phyloP scores from a whole-genome alignment of 306 rosid genomes.

The Bauhinia variegata region DNA sequence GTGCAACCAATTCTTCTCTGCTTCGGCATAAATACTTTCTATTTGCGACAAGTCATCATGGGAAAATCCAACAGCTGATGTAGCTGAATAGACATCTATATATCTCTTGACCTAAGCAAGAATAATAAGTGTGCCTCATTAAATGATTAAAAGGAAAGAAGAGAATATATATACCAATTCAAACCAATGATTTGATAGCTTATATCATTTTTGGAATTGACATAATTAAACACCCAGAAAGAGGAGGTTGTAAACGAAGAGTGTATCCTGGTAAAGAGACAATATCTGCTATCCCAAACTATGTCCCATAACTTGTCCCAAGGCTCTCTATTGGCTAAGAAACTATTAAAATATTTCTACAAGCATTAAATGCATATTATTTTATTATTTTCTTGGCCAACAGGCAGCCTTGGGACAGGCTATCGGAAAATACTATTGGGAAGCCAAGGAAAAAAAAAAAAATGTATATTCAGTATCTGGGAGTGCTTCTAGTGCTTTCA shows the following conservation, averaged over 20 bases:
- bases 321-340: no score
- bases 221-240: conserved; percentile 28
- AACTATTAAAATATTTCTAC: no score
- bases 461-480: neutral
- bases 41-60: conserved; percentile 71
- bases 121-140: conserved; percentile 32
- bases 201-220: conserved; percentile 17
- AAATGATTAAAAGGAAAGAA: conserved; percentile 22
- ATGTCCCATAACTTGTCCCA: no score
- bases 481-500: conserved; percentile 9
- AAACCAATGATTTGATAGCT: conserved; percentile 1
- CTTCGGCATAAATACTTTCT: conserved; percentile 59
- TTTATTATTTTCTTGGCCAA: no score
- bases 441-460: conserved; percentile 18
- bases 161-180: neutral
- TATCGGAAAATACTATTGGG: no score
- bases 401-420: no score
- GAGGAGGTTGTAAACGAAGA: conserved; percentile 22
- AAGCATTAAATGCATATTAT: no score
- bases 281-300: no score
- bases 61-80: conserved; percentile 91
- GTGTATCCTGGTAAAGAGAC: neutral
- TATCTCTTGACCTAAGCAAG: conserved; percentile 83
- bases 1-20: conserved; percentile 66
- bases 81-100: conserved; percentile 80